Percentiles rank a stretch among this genome's conserved stretches.
These are phyloP conservation scores for Acanthamoeba divionensis DNA, from an alignment of 208 protist species.

Conservation along the genomic window DNA sequence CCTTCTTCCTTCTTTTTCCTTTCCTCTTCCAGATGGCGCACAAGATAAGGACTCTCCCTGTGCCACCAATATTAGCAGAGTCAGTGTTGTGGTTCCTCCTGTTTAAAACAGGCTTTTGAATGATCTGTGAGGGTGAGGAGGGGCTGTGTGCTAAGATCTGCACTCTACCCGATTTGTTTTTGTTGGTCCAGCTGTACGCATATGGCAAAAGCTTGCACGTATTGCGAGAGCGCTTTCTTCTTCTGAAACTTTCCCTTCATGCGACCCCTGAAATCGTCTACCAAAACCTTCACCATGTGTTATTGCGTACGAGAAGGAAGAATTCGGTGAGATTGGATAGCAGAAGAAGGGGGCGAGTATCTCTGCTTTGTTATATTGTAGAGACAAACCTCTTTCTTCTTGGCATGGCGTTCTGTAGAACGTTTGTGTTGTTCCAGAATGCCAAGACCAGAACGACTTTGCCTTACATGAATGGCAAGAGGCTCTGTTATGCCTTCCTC, in stretches of 20 bases:
- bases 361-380: background rate
- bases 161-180: background rate
- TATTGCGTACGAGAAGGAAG: background rate
- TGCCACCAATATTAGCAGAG: no score
- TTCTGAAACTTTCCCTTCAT: background rate
- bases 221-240: background rate
- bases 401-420: background rate
- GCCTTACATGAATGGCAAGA: background rate
- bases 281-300: background rate
- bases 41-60: background rate
- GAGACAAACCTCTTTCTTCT: background rate
- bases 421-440: background rate
- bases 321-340: background rate
- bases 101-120: no score
- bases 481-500: background rate
- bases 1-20: background rate
- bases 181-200: conserved; percentile 7
- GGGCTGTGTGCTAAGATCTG: background rate
- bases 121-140: no score
- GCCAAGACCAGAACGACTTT: background rate
- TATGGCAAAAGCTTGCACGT: background rate
- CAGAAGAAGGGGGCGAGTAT: background rate
- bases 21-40: background rate
- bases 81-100: no score
- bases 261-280: background rate